These are phyloP conservation scores for Wickerhamomyces alni DNA, from an alignment of 805 yeast species.

Conservation along the genomic window DNA sequence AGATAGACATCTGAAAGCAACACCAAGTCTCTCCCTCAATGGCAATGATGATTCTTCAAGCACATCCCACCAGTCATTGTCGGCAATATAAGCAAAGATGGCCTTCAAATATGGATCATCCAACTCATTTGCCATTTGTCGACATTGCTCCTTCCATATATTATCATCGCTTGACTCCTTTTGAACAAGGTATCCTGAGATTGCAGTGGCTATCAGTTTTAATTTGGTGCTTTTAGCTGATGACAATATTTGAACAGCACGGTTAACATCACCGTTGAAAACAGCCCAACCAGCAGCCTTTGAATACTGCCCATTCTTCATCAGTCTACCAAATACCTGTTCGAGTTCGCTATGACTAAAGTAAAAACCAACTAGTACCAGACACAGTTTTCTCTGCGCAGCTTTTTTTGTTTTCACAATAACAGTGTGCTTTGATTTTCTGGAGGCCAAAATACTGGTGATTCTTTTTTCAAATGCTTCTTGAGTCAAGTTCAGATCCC, in stretches of 20 bases:
- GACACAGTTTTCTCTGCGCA: conserved; percentile 68
- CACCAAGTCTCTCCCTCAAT: conserved; percentile 80
- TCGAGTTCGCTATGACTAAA: conserved; percentile 72
- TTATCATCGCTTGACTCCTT: conserved; percentile 36
- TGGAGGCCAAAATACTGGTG: conserved; percentile 26
- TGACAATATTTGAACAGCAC: conserved; percentile 75
- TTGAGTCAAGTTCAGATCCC: conserved; percentile 16
- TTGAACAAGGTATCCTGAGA: conserved; percentile 80
- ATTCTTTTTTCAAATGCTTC: conserved; percentile 18
- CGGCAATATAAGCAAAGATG: conserved; percentile 88
- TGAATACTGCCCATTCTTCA: conserved; percentile 56
- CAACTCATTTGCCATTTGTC: conserved; percentile 79
- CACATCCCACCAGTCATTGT: conserved; percentile 95
- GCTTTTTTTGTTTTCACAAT: conserved; percentile 42
- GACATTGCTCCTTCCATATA: conserved; percentile 91
- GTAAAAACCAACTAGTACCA: conserved; percentile 89
- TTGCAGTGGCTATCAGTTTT: conserved; percentile 84
- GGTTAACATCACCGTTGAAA: conserved; percentile 80
- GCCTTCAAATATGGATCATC: conserved; percentile 88
- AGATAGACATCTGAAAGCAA: conserved; percentile 78
- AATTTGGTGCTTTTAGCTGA: conserved; percentile 66
- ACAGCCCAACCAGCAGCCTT: conserved; percentile 99
- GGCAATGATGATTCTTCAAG: conserved; percentile 87
- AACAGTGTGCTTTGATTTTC: conserved; percentile 23
- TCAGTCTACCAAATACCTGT: conserved; percentile 51